These are phyloP conservation scores for Ilyonectria robusta DNA, from an alignment of 2,329 filamentous ascomycete species.

Conservation along the genomic window DNA sequence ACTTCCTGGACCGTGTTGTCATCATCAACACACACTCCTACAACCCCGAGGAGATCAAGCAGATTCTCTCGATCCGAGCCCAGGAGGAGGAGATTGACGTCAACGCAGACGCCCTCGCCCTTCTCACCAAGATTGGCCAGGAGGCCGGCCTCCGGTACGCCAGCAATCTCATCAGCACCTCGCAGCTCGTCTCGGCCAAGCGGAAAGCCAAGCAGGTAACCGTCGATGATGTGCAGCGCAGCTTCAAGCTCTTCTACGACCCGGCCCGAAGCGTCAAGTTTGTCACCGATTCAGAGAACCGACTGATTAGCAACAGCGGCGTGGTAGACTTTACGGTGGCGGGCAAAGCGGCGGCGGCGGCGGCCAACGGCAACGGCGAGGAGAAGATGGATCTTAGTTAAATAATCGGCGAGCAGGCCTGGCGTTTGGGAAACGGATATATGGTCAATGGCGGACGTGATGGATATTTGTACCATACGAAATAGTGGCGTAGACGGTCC, in stretches of 20 bases:
- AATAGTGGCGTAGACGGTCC: slow-evolving; percentile 45
- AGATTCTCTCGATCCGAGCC: slow-evolving; percentile 93
- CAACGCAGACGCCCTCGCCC: slow-evolving; percentile 88
- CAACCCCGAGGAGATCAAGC: slow-evolving; percentile 84
- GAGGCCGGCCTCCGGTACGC: slow-evolving; percentile 95
- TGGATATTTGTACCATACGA: slow-evolving; percentile 50
- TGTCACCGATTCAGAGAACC: slow-evolving; percentile 89
- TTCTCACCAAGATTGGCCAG: slow-evolving; percentile 95
- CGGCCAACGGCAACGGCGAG: slow-evolving; percentile 53
- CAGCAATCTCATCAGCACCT: slow-evolving; percentile 97
- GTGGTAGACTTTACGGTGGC: slow-evolving; percentile 77
- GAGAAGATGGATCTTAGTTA: slow-evolving; percentile 64
- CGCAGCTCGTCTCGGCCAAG: slow-evolving; percentile 89
- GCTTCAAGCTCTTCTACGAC: slow-evolving; percentile 95
- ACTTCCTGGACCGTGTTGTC: slow-evolving; percentile 95
- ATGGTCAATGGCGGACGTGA: slow-evolving; percentile 40
- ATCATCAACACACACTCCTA: slow-evolving; percentile 97
- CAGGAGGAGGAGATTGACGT: slow-evolving; percentile 97
- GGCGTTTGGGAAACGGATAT: slow-evolving; percentile 49
- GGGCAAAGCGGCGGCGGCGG: slow-evolving; percentile 57
- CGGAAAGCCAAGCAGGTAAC: slow-evolving; percentile 86
- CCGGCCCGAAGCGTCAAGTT: slow-evolving; percentile 90
- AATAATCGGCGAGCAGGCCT: slow-evolving; percentile 46
- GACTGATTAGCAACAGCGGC: slow-evolving; percentile 91
- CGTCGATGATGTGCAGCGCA: slow-evolving; percentile 91